A percentile compares a stretch with the other conserved stretches of the same genome.
These are phyloP conservation scores for Penicillium occitanis DNA, from an alignment of 2,329 filamentous ascomycete species.

Conservation along the genomic window DNA sequence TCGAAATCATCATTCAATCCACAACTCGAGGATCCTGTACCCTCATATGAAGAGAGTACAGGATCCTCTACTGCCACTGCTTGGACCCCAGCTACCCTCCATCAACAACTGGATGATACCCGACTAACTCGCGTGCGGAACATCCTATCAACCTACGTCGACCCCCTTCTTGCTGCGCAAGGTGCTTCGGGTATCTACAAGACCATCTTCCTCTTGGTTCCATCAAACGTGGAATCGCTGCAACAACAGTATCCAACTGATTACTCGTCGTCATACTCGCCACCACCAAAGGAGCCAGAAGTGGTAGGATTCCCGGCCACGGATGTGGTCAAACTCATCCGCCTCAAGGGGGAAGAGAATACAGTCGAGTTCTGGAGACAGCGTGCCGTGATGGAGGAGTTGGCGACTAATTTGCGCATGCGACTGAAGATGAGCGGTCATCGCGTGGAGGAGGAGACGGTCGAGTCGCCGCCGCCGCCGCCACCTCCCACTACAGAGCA, in stretches of 20 bases:
- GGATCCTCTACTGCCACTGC: constrained; percentile 13
- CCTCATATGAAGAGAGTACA: constrained; percentile 37
- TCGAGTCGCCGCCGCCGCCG: background rate
- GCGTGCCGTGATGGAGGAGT: constrained; percentile 41
- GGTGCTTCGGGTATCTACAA: constrained; percentile 44
- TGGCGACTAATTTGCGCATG: constrained; percentile 37
- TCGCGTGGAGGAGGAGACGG: constrained; percentile 21
- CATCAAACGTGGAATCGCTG: constrained; percentile 41
- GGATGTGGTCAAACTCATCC: constrained; percentile 42
- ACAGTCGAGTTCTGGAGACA: constrained; percentile 47
- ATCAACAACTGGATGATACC: constrained; percentile 36
- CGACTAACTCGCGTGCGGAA: constrained; percentile 43
- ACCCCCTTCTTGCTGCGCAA: constrained; percentile 43
- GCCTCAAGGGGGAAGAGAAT: constrained; percentile 42
- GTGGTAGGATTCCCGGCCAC: constrained; percentile 42
- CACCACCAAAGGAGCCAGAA: constrained; percentile 28
- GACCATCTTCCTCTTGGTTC: constrained; percentile 47
- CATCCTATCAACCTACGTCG: constrained; percentile 42
- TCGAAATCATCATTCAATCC: constrained; percentile 18
- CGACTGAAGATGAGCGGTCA: constrained; percentile 29
- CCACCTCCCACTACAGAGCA: background rate
- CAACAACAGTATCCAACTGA: constrained; percentile 22
- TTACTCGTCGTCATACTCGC: constrained; percentile 20
- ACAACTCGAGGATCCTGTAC: constrained; percentile 32
- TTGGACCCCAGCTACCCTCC: constrained; percentile 19